A percentile compares a stretch with the other conserved stretches of the same genome.
phyloP scores from a whole-genome alignment of 495 filamentous ascomycete species.

The Evernia prunastri region DNA sequence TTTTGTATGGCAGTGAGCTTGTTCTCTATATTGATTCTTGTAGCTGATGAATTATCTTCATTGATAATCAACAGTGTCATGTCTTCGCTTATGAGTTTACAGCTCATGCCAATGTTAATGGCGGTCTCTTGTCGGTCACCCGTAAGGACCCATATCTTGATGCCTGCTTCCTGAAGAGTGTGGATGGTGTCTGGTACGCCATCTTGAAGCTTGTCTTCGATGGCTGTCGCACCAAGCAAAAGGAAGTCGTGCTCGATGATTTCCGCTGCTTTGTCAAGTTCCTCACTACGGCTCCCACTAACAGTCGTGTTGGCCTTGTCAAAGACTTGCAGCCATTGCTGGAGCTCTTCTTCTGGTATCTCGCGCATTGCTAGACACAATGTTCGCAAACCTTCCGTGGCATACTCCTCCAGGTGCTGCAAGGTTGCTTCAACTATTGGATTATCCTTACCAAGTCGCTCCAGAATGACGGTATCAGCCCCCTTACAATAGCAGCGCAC shows the following conservation, averaged over 20 bases:
- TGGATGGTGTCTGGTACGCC: constrained; percentile 98
- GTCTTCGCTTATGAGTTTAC: constrained; percentile 96
- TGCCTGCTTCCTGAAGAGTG: constrained; percentile 91
- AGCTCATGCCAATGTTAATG: constrained; percentile 99
- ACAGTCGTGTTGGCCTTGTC: constrained; percentile 89
- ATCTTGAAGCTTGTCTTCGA: constrained; percentile 95
- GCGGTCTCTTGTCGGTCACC: constrained; percentile 98
- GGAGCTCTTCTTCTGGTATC: constrained; percentile 82
- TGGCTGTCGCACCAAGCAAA: constrained; percentile 91
- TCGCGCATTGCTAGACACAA: constrained; percentile 95
- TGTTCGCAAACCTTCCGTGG: constrained; percentile 90
- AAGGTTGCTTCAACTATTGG: constrained; percentile 81
- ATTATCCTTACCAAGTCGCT: constrained; percentile 72
- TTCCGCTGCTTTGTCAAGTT: constrained; percentile 96
- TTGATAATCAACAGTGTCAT: constrained; percentile 98
- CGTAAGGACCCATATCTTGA: constrained; percentile 98
- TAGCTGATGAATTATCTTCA: constrained; percentile 69
- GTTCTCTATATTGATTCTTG: constrained; percentile 80
- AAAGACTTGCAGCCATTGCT: constrained; percentile 80
- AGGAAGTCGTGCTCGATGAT: constrained; percentile 88
- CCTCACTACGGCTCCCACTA: constrained; percentile 82
- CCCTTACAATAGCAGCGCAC: constrained; percentile 92
- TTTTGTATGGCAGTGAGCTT: constrained; percentile 81
- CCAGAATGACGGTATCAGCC: constrained; percentile 94
- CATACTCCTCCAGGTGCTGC: constrained; percentile 95